phyloP scores from a whole-genome alignment of 2,329 filamentous ascomycete species.

The Clarireedia hainanense region DNA sequence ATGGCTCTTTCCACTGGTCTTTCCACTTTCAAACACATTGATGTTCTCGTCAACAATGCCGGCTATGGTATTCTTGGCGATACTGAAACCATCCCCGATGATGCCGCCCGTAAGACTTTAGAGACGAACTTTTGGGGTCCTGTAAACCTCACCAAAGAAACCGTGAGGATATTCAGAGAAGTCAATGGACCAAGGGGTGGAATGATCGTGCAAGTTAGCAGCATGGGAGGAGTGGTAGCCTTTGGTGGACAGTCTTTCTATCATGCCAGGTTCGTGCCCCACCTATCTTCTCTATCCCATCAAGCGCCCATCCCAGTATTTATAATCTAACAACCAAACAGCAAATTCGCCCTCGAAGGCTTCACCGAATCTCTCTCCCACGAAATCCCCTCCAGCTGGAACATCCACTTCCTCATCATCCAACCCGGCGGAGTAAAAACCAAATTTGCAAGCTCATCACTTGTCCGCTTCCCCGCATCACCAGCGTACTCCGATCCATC shows the following conservation, averaged over 20 bases:
- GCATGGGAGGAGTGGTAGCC: constrained; percentile 1
- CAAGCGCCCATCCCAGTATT: constrained; percentile 17
- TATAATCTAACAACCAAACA: constrained; percentile 29
- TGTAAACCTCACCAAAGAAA: constrained; percentile 2
- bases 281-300: constrained; percentile 33
- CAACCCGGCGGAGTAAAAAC: background rate
- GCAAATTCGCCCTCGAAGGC: constrained; percentile 24
- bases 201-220: constrained; percentile 1
- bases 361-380: constrained; percentile 25
- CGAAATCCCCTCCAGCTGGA: background rate
- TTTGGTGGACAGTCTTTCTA: constrained; percentile 1
- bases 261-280: constrained; percentile 28
- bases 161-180: background rate
- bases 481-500: constrained; percentile 21
- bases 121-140: constrained; percentile 8
- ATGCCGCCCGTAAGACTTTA: constrained; percentile 23
- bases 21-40: constrained; percentile 40
- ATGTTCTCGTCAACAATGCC: constrained; percentile 53
- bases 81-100: constrained; percentile 38
- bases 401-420: background rate
- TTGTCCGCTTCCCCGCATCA: constrained; percentile 6
- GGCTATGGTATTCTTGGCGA: constrained; percentile 47
- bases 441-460: background rate
- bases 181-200: background rate
- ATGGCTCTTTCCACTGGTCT: constrained; percentile 32